Percentiles rank a stretch among this genome's conserved stretches.
Conservation (phyloP, 2,329 filamentous ascomycete genomes). For the Neurospora sp. region DNA sequence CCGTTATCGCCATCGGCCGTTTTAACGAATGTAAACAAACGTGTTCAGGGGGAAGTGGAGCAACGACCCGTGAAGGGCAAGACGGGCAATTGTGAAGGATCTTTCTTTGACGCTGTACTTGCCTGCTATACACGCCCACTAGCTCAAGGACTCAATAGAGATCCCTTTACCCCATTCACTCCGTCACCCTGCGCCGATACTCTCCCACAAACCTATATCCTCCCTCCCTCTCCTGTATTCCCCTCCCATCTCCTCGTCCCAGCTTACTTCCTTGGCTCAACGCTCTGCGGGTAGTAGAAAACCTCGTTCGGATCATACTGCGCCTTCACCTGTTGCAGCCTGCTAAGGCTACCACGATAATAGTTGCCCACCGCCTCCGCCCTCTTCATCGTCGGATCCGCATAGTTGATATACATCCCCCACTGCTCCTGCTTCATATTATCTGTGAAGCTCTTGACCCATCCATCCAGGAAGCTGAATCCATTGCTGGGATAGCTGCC, state of each 20-base stretch:
- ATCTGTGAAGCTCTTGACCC: conserved; percentile 26
- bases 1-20: not conserved
- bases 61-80: not conserved
- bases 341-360: conserved; percentile 31
- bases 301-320: conserved; percentile 29
- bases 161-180: not conserved
- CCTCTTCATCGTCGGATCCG: conserved; percentile 37
- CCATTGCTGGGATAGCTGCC: conserved; percentile 26
- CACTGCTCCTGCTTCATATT: conserved; percentile 25
- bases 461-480: conserved; percentile 29
- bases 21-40: not conserved
- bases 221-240: not conserved
- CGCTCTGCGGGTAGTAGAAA: conserved; percentile 30
- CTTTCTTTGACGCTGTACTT: not conserved
- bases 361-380: conserved; percentile 38
- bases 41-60: not conserved
- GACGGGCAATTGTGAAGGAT: not conserved
- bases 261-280: conserved; percentile 14
- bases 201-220: not conserved
- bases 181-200: not conserved
- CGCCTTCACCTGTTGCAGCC: conserved; percentile 28
- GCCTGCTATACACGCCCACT: not conserved
- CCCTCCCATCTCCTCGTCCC: not conserved
- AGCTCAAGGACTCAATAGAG: not conserved
- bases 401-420: conserved; percentile 44